Evolutionary conservation across 1,139 yeast species (phyloP).

Genomic region (Protomyces inundatus): DNA sequence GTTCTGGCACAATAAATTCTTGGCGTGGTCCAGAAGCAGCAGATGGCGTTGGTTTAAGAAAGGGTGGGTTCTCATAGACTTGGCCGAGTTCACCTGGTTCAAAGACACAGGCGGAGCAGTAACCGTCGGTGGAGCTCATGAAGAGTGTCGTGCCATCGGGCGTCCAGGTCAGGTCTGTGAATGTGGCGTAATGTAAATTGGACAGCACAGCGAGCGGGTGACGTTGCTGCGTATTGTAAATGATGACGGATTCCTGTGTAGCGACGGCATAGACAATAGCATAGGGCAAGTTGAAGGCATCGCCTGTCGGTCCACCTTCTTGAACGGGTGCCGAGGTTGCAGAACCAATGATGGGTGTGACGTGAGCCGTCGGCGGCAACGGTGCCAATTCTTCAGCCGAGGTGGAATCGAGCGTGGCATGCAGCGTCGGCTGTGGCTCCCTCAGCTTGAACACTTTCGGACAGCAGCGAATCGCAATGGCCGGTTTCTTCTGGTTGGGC

Average conservation of each 20-base stretch:
- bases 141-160: constrained; percentile 65
- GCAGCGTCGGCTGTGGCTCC: constrained; percentile 10
- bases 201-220: constrained; percentile 69
- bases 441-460: constrained; percentile 54
- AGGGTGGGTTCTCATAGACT: constrained; percentile 30
- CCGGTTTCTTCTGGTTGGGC: constrained; percentile 77
- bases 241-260: constrained; percentile 75
- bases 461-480: constrained; percentile 72
- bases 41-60: neutral
- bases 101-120: constrained; percentile 64
- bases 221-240: constrained; percentile 70
- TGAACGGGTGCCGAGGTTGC: neutral
- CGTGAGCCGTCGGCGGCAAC: neutral
- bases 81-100: constrained; percentile 53
- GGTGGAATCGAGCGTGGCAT: constrained; percentile 6
- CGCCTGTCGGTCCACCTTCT: constrained; percentile 26
- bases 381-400: neutral
- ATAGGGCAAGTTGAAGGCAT: constrained; percentile 57
- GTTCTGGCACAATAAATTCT: constrained; percentile 7
- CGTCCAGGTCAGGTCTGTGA: constrained; percentile 86
- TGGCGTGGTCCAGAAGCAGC: neutral
- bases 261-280: constrained; percentile 88
- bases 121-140: constrained; percentile 90
- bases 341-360: neutral
- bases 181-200: constrained; percentile 78